These are phyloP conservation scores for Theobroma grandiflorum DNA, from an alignment of 441 rosid genomes.

Conservation along the genomic window DNA sequence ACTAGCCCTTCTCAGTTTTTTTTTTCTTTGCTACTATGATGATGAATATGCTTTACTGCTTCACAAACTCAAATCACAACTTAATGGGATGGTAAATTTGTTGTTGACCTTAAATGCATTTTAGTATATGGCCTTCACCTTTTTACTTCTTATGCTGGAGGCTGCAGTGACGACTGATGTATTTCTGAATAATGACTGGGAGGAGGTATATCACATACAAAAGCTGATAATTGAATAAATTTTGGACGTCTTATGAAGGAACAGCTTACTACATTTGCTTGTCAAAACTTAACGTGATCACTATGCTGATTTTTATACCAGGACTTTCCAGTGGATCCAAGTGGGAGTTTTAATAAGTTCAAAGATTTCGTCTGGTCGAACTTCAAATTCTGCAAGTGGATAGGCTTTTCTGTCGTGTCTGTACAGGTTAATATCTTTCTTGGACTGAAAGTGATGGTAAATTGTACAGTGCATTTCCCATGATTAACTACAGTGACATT, in stretches of 20 bases:
- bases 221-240: background rate
- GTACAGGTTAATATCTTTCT: constrained; percentile 60
- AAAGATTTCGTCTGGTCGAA: constrained; percentile 69
- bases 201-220: constrained; percentile 52
- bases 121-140: constrained; percentile 80
- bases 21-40: background rate
- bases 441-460: background rate
- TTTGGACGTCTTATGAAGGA: background rate
- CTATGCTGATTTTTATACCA: constrained; percentile 40
- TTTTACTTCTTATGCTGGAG: constrained; percentile 77
- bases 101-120: constrained; percentile 41
- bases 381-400: constrained; percentile 83
- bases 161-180: constrained; percentile 80
- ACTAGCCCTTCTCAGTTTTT: background rate
- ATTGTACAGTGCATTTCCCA: background rate
- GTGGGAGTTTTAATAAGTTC: constrained; percentile 68
- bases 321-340: constrained; percentile 90
- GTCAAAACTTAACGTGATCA: constrained; percentile 1
- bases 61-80: background rate
- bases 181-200: constrained; percentile 82
- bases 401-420: constrained; percentile 72
- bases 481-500: background rate
- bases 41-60: background rate
- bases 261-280: constrained; percentile 13
- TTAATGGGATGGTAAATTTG: background rate